Evolutionary conservation across 225 moss, liverwort and hornwort species (phyloP), one percentile per base, ranked within the genome.

Genomic region (Bryoerythrophyllum caledonicum): DNA sequence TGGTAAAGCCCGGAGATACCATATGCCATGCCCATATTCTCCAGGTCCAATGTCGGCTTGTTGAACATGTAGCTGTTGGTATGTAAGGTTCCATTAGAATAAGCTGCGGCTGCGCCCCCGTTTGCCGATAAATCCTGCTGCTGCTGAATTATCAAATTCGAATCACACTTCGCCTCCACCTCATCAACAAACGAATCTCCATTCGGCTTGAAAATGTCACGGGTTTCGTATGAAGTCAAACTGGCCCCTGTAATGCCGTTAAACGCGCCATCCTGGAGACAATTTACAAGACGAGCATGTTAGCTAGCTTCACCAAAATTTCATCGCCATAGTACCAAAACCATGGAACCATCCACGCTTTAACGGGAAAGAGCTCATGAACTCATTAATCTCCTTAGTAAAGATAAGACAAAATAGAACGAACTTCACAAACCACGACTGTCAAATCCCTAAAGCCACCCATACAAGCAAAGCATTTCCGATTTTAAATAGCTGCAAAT

Each of bases 171-270:
- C 11, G 65, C 60, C 61, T 84, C 84, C 35, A 76, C 79, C 30
- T 78, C 79, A n/a, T 81, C 79, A 52, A 62, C 74, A 69, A 78
- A 86, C 15, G 86, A 83, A 41, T 82, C 76, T 65, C 81, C 87
- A 40, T 77, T 84, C 59, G 79, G 68, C 60, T 79, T 84, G 52
- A 84, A 87, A 70, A 84, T 84, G 52, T 83, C 83, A 60, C 65
- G 78, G 16, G 70, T 76, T 67, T 78, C 86, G 49, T 81, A 81
- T 41, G 87, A 28, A 34, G 60, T 87, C 76, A 87, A 70, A 87
- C 81, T 26, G 79, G 87, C 37, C 57, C 87, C 87, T 81, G 87
- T 66, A 84, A 87, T 87, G 87, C 84, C 62, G 84, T 87, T 84
- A 87, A 81, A 84, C 84, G 87, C 73, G 84, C 84, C 84, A 84